These are phyloP conservation scores for Remersonia thermophila DNA, from an alignment of 2,329 filamentous ascomycete species.

Conservation along the genomic window DNA sequence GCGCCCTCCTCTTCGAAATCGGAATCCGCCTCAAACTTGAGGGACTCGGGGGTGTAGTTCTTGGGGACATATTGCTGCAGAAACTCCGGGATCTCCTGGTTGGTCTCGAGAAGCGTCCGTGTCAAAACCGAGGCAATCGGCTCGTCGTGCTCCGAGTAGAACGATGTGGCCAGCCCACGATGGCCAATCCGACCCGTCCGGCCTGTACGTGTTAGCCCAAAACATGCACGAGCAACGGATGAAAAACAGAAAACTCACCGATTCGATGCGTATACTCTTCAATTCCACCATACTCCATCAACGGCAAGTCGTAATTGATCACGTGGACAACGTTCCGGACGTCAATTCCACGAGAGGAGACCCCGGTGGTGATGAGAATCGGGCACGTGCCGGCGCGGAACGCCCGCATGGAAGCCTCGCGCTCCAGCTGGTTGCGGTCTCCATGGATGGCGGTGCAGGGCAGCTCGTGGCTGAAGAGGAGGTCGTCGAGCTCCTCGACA, in stretches of 20 bases:
- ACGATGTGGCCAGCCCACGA: constrained; percentile 71
- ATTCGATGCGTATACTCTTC: constrained; percentile 92
- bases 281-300: constrained; percentile 65
- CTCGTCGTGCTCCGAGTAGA: constrained; percentile 71
- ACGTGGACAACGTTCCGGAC: constrained; percentile 79
- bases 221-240: background rate
- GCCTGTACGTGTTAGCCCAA: constrained; percentile 34
- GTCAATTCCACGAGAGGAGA: constrained; percentile 81
- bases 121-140: constrained; percentile 62
- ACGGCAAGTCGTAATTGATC: constrained; percentile 85
- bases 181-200: constrained; percentile 92
- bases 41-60: constrained; percentile 31
- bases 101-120: constrained; percentile 68
- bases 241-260: constrained; percentile 39
- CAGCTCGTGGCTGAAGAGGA: constrained; percentile 63
- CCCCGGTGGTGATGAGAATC: constrained; percentile 74
- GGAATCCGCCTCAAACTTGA: constrained; percentile 44
- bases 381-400: constrained; percentile 67
- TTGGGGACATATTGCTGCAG: constrained; percentile 53
- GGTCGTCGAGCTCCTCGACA: constrained; percentile 81
- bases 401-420: constrained; percentile 78
- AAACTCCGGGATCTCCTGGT: constrained; percentile 73
- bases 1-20: constrained; percentile 32
- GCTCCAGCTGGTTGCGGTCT: constrained; percentile 78
- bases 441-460: constrained; percentile 82